Evolutionary conservation across 495 filamentous ascomycete genomes (phyloP).

Genomic region (Penicillium lividum): DNA sequence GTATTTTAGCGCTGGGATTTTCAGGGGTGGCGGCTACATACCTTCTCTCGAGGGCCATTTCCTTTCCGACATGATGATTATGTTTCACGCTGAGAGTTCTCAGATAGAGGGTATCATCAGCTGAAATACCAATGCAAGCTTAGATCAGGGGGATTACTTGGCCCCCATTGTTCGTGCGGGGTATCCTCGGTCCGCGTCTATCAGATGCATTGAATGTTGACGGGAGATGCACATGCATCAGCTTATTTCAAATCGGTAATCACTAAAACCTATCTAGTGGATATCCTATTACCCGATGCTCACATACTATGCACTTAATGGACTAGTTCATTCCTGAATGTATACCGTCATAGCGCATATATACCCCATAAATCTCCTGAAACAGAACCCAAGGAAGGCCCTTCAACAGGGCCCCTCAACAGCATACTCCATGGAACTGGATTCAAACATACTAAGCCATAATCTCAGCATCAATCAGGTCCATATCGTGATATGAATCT

Average conservation of each 20-base stretch:
- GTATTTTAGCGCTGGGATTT: background rate
- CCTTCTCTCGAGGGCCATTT: conserved; percentile 39
- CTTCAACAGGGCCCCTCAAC: conserved; percentile 2
- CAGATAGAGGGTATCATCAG: no score
- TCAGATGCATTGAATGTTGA: conserved; percentile 9
- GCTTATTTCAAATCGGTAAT: background rate
- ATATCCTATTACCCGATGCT: no score
- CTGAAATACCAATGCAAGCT: conserved; percentile 3
- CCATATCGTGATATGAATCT: no score
- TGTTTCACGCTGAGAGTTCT: background rate
- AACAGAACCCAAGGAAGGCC: conserved; percentile 9
- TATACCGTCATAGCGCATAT: no score
- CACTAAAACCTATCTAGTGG: no score
- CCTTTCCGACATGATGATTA: conserved; percentile 22
- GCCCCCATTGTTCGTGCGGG: conserved; percentile 19
- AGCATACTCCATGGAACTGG: background rate
- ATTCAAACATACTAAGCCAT: no score
- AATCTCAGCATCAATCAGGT: no score
- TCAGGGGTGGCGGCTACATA: conserved; percentile 1
- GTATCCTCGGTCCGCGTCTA: conserved; percentile 30
- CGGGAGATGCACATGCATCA: background rate
- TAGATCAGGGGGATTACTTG: conserved; percentile 7
- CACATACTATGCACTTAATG: no score
- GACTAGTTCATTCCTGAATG: no score
- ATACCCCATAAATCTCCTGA: background rate